Percentiles rank a stretch among this genome's conserved stretches.
Conservation (phyloP, 441 rosid species). For the Daphne laureola region DNA sequence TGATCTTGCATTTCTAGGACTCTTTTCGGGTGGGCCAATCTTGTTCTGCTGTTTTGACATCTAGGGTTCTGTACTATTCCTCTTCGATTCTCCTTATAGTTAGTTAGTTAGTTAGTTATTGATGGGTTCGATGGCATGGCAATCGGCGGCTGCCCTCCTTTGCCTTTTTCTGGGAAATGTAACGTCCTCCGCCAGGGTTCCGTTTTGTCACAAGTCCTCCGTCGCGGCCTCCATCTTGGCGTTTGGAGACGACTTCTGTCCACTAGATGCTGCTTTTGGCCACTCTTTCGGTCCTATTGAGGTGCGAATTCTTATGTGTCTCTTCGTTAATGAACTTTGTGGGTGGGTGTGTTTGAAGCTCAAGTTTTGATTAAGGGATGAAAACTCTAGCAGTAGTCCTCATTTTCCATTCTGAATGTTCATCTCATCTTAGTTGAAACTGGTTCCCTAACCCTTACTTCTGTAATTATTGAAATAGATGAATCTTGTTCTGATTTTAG, state of each 20-base stretch:
- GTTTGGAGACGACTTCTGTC: slow-evolving; percentile 38
- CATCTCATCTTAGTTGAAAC: background rate
- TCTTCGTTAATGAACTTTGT: too few relatives aligned
- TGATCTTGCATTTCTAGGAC: too few relatives aligned
- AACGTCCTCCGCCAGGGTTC: slow-evolving; percentile 22
- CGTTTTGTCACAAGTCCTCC: slow-evolving; percentile 39
- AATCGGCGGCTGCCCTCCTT: slow-evolving; percentile 28
- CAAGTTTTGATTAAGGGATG: too few relatives aligned
- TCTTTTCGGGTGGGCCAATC: too few relatives aligned
- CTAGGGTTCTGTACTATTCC: too few relatives aligned
- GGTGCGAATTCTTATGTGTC: slow-evolving; percentile 34
- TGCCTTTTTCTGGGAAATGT: slow-evolving; percentile 28
- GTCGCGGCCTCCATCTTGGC: slow-evolving; percentile 40
- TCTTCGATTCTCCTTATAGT: too few relatives aligned
- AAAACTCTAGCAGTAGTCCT: too few relatives aligned
- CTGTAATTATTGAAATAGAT: background rate
- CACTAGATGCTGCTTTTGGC: slow-evolving; percentile 12
- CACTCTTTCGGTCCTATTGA: slow-evolving; percentile 46
- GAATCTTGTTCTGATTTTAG: slow-evolving; percentile 6
- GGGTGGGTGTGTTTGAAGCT: too few relatives aligned
- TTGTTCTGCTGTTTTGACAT: too few relatives aligned
- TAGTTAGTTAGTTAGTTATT: too few relatives aligned
- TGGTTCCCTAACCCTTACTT: background rate
- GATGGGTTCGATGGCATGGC: slow-evolving; percentile 42
- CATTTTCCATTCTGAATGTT: background rate